phyloP scores from a whole-genome alignment of 768 basidiomycete genomes.

The Sarcomyxa edulis region DNA sequence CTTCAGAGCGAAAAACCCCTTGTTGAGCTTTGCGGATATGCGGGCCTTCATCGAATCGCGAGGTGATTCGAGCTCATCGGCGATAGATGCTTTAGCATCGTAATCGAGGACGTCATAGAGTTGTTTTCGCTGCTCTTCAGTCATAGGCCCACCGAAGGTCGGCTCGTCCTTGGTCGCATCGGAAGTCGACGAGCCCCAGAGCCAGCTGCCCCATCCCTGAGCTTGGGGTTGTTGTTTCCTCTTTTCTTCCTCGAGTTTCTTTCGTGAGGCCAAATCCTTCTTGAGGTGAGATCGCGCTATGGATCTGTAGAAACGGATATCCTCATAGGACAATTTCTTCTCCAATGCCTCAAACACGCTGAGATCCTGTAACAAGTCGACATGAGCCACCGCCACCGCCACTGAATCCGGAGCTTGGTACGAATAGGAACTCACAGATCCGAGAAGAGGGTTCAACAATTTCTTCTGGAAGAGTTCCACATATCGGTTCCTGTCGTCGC shows the following conservation, averaged over 20 bases:
- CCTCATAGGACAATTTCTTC: slow-evolving; percentile 83
- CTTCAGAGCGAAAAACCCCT: slow-evolving; percentile 83
- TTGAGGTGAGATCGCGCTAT: slow-evolving; percentile 84
- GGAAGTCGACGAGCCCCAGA: slow-evolving; percentile 63
- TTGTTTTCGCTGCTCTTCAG: slow-evolving; percentile 85
- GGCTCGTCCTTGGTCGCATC: slow-evolving; percentile 41
- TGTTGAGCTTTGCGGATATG: slow-evolving; percentile 72
- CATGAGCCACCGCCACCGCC: background rate
- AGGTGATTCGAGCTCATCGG: slow-evolving; percentile 64
- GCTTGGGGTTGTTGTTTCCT: slow-evolving; percentile 42
- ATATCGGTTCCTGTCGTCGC: slow-evolving; percentile 84
- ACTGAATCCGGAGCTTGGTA: background rate
- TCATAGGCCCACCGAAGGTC: slow-evolving; percentile 66
- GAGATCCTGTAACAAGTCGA: slow-evolving; percentile 37
- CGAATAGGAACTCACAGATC: slow-evolving; percentile 35
- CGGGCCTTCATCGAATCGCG: slow-evolving; percentile 77
- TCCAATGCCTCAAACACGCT: slow-evolving; percentile 63
- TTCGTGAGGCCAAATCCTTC: slow-evolving; percentile 75
- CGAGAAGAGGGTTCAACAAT: slow-evolving; percentile 44
- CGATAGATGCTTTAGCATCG: slow-evolving; percentile 78
- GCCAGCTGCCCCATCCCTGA: slow-evolving; percentile 68
- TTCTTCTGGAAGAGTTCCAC: slow-evolving; percentile 82
- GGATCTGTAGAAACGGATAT: slow-evolving; percentile 95
- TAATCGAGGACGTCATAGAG: slow-evolving; percentile 89
- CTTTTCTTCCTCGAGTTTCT: slow-evolving; percentile 64